Conservation (phyloP, 2,329 filamentous ascomycete species). For the Fusarium mexicanum region DNA sequence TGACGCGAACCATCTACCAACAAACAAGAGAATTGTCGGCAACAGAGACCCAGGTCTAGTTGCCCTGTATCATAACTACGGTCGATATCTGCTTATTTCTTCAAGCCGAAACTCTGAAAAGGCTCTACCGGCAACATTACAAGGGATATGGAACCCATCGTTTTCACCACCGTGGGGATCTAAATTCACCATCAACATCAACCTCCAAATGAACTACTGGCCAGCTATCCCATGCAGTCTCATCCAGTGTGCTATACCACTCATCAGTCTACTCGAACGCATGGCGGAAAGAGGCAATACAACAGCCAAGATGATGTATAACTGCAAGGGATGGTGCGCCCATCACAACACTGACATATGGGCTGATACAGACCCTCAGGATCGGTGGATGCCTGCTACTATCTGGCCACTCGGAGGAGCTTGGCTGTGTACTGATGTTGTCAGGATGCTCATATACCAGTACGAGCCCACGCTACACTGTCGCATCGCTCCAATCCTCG, state of each 20-base stretch:
- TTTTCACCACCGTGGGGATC: constrained; percentile 54
- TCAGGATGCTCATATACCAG: constrained; percentile 40
- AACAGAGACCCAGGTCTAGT: constrained; percentile 41
- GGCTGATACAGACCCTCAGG: constrained; percentile 51
- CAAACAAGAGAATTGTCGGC: constrained; percentile 25
- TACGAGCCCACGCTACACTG: constrained; percentile 27
- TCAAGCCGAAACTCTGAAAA: constrained; percentile 36
- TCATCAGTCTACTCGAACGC: constrained; percentile 48
- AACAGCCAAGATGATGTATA: constrained; percentile 50
- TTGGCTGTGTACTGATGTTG: constrained; percentile 38
- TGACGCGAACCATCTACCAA: constrained; percentile 33
- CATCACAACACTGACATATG: constrained; percentile 55
- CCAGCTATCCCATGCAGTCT: constrained; percentile 46
- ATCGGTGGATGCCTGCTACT: constrained; percentile 45
- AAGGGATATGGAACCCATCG: constrained; percentile 50
- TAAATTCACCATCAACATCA: constrained; percentile 63
- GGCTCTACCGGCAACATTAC: constrained; percentile 46
- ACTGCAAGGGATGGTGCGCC: constrained; percentile 49
- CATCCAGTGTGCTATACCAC: constrained; percentile 52
- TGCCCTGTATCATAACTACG: constrained; percentile 46
- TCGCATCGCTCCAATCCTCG: constrained; percentile 45
- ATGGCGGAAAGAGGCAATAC: constrained; percentile 44
- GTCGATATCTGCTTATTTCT: constrained; percentile 46
- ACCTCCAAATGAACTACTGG: constrained; percentile 65
- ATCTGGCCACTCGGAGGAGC: constrained; percentile 41